These are phyloP conservation scores for Sporothrix pallida DNA, from an alignment of 2,329 filamentous ascomycete species.

Conservation along the genomic window DNA sequence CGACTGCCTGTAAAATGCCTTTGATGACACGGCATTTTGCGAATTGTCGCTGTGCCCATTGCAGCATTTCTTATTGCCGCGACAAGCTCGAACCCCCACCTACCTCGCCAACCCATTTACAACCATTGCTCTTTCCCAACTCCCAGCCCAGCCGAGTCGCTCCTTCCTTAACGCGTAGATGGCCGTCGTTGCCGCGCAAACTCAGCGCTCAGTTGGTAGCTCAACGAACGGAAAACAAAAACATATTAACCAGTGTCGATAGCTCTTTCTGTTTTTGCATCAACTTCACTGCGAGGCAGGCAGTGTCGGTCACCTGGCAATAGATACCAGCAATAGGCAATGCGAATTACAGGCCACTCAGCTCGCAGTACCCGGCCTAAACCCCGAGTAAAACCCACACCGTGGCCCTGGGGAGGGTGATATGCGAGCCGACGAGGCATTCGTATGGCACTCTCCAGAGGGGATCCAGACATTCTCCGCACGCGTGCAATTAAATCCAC, in stretches of 20 bases:
- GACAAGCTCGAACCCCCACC: constrained; percentile 14
- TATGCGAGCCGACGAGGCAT: not conserved
- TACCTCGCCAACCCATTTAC: not conserved
- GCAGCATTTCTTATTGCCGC: constrained; percentile 15
- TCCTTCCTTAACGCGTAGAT: not conserved
- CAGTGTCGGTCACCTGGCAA: not conserved
- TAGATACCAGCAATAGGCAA: too few species aligned
- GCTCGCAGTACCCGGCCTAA: constrained; percentile 29
- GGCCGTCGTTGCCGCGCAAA: too few species aligned
- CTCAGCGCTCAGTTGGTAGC: too few species aligned
- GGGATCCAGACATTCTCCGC: constrained; percentile 36
- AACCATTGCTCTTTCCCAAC: too few species aligned
- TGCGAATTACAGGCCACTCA: not conserved
- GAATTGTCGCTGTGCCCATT: not conserved
- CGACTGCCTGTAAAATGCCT: not conserved
- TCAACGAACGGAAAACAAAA: not conserved
- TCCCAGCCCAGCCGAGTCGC: not conserved
- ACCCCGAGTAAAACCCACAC: constrained; percentile 34
- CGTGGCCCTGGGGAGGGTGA: constrained; percentile 33
- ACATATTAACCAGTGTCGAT: not conserved
- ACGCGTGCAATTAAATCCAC: constrained; percentile 33
- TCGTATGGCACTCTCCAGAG: constrained; percentile 25
- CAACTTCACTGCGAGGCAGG: not conserved
- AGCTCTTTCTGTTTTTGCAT: not conserved
- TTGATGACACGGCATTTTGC: constrained; percentile 12